Evolutionary conservation across 1,284 basidiomycete species (phyloP).

Genomic region (Hymenochaete sp.): DNA sequence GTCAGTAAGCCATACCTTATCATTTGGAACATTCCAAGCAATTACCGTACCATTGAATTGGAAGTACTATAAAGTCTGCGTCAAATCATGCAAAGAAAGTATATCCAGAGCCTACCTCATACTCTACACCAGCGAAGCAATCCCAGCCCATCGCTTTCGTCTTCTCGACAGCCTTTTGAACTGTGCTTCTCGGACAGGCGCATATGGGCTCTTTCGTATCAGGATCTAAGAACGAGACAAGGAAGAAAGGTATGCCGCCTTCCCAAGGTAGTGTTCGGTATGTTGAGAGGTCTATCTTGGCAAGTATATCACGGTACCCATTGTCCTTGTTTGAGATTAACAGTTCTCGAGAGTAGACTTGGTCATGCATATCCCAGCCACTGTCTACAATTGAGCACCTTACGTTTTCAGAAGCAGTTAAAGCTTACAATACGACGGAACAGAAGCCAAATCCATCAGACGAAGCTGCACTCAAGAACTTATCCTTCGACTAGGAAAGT

Average conservation of each 20-base stretch:
- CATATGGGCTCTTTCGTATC: conserved; percentile 67
- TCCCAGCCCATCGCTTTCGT: conserved; percentile 44
- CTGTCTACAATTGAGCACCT: conserved; percentile 29
- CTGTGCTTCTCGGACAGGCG: conserved; percentile 81
- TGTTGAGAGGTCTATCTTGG: conserved; percentile 76
- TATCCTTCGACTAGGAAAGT: conserved; percentile 85
- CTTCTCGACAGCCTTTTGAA: conserved; percentile 51
- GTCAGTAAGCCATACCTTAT: background rate
- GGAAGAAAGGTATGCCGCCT: conserved; percentile 85
- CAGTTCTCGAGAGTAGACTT: conserved; percentile 76
- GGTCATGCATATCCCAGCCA: conserved; percentile 85
- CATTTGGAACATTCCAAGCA: conserved; percentile 1
- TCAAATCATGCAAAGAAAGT: background rate
- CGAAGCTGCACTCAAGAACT: conserved; percentile 82
- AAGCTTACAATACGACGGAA: conserved; percentile 74
- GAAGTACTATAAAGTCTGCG: conserved; percentile 60
- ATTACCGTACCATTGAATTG: conserved; percentile 73
- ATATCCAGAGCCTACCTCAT: conserved; percentile 59
- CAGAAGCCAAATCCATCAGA: conserved; percentile 87
- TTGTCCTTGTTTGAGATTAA: conserved; percentile 85
- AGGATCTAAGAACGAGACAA: conserved; percentile 84
- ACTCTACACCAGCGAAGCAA: conserved; percentile 81
- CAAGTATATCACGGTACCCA: conserved; percentile 85
- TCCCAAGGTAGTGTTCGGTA: conserved; percentile 91
- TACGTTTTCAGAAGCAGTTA: conserved; percentile 7